These are phyloP conservation scores for Xylaria sp. DNA, from an alignment of 2,329 filamentous ascomycete species.

Conservation along the genomic window DNA sequence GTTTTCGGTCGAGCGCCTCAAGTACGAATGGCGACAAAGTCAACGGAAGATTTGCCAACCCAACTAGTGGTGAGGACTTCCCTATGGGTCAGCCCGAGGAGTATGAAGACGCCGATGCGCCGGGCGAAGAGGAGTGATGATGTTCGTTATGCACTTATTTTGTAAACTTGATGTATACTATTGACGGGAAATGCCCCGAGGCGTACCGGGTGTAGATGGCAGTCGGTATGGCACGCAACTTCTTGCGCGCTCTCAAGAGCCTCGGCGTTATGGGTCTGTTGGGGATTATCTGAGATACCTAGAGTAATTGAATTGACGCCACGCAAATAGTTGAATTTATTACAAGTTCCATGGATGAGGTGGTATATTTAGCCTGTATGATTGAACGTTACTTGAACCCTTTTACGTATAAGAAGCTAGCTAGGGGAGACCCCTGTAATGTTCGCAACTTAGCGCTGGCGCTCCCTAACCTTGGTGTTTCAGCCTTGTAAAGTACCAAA, in stretches of 20 bases:
- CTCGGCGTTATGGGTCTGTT: conserved; percentile 32
- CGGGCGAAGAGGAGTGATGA: conserved; percentile 33
- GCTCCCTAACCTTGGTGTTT: conserved; percentile 26
- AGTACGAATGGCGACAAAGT: conserved; percentile 23
- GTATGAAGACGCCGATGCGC: conserved; percentile 32
- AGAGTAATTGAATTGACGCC: conserved; percentile 14
- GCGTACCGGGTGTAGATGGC: conserved; percentile 26
- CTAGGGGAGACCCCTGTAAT: conserved; percentile 12
- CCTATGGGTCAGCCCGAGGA: conserved; percentile 26
- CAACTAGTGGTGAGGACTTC: conserved; percentile 32
- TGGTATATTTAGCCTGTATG: conserved; percentile 5
- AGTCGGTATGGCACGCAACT: conserved; percentile 10
- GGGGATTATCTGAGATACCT: conserved; percentile 31
- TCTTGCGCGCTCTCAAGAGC: conserved; percentile 21
- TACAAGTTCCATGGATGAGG: background rate
- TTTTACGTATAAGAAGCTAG: background rate
- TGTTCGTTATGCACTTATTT: conserved; percentile 2
- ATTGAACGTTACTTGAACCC: background rate
- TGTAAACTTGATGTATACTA: conserved; percentile 32
- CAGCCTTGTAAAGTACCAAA: conserved; percentile 33
- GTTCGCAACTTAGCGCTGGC: conserved; percentile 5
- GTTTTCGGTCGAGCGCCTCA: conserved; percentile 21
- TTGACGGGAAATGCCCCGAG: conserved; percentile 6
- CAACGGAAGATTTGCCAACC: conserved; percentile 24
- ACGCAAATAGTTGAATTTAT: conserved; percentile 7